Conservation (phyloP, 345 rosid genomes). For the Atalantia buxifolia region DNA sequence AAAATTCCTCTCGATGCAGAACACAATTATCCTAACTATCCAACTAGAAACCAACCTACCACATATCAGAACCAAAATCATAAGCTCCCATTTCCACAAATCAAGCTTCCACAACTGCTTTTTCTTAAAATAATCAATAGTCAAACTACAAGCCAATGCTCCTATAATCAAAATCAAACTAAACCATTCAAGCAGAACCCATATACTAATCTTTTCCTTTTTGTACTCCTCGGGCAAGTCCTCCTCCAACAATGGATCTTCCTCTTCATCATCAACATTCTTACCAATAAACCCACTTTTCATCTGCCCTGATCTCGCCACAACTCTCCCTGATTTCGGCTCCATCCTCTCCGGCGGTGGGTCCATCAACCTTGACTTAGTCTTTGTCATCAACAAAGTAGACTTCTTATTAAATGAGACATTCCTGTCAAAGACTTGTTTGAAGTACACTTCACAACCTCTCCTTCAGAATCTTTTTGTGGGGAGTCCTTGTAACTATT, state of each 20-base stretch:
- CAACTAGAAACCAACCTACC: conserved; percentile 86
- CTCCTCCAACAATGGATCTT: conserved; percentile 64
- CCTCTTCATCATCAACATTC: conserved; percentile 57
- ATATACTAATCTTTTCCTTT: conserved; percentile 35
- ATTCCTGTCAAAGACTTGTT: conserved; percentile 36
- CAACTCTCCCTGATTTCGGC: conserved; percentile 35
- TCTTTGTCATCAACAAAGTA: conserved; percentile 36
- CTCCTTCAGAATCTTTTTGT: conserved; percentile 25
- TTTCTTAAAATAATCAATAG: conserved; percentile 30
- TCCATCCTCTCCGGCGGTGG: conserved; percentile 41
- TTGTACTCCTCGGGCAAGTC: conserved; percentile 77
- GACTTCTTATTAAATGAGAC: conserved; percentile 32
- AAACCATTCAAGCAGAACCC: conserved; percentile 62
- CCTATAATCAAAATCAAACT: conserved; percentile 57
- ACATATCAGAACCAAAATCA: conserved; percentile 72
- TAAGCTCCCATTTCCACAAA: conserved; percentile 90
- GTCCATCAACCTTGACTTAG: conserved; percentile 72
- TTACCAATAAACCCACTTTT: conserved; percentile 49
- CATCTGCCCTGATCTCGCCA: conserved; percentile 33
- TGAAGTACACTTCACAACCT: conserved; percentile 57
- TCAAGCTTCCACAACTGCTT: conserved; percentile 44
- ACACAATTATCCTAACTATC: conserved; percentile 64
- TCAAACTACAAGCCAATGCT: conserved; percentile 54
- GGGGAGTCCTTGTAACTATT: conserved; percentile 27
- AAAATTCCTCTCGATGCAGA: conserved; percentile 70